Percentiles rank a stretch among this genome's conserved stretches.
These are phyloP conservation scores for Phalaenopsis aphrodite DNA, from an alignment of 106 monocot species.

Conservation along the genomic window DNA sequence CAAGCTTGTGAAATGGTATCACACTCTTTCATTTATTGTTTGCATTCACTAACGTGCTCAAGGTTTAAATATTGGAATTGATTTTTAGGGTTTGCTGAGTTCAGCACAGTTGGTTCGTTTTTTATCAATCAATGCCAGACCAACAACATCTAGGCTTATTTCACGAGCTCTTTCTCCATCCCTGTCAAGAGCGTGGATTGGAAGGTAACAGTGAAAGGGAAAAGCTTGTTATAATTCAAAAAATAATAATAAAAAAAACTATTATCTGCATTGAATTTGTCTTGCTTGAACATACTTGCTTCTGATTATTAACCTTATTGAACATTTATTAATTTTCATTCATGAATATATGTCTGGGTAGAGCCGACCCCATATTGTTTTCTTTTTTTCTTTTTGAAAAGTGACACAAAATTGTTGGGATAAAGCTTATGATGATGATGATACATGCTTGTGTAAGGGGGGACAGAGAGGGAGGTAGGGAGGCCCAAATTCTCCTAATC, in stretches of 20 bases:
- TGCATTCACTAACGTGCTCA: background rate
- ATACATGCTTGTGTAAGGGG: background rate
- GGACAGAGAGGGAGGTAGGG: no score
- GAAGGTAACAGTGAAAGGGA: conserved; percentile 48
- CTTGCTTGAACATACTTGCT: background rate
- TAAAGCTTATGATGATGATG: background rate
- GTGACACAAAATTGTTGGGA: background rate
- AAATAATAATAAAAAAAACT: background rate
- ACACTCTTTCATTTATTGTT: background rate
- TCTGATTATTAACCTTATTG: background rate
- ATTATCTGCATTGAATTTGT: background rate
- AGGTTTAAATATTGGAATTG: conserved; percentile 3
- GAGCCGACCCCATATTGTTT: background rate
- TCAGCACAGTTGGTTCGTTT: conserved; percentile 91
- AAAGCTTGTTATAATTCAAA: background rate
- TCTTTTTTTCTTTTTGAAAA: background rate
- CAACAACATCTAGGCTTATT: conserved; percentile 63
- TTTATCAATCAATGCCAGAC: conserved; percentile 73
- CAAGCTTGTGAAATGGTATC: conserved; percentile 98
- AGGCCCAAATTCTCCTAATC: no score
- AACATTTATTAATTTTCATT: background rate
- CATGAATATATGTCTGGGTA: background rate
- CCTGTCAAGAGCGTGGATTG: conserved; percentile 86
- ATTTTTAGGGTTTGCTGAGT: conserved; percentile 73
- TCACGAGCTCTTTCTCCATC: conserved; percentile 75